phyloP scores from a whole-genome alignment of 768 basidiomycete species.

The Sporobolomyces roseus region DNA sequence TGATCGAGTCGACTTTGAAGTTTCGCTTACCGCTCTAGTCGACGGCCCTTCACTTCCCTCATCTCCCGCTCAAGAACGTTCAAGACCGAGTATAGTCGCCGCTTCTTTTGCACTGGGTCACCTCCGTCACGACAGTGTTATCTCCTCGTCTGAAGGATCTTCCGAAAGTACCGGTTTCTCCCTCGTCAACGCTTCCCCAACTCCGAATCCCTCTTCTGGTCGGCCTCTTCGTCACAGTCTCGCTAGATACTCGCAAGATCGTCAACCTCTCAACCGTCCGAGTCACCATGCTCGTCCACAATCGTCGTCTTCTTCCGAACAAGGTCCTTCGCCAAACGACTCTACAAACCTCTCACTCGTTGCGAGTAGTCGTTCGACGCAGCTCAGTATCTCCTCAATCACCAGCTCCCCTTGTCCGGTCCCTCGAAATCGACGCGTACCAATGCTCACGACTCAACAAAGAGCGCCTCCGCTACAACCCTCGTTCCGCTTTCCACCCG shows the following conservation, averaged over 20 bases:
- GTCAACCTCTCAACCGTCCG: background rate
- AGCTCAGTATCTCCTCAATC: constrained; percentile 31
- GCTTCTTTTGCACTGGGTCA: background rate
- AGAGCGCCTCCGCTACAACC: constrained; percentile 2
- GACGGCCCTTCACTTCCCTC: constrained; percentile 10
- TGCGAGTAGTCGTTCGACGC: constrained; percentile 20
- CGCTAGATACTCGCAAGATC: constrained; percentile 36
- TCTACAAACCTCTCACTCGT: constrained; percentile 12
- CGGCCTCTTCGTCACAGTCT: constrained; percentile 16
- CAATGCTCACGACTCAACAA: constrained; percentile 25
- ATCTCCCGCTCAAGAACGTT: background rate
- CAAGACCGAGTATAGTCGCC: background rate
- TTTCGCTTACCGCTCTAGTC: constrained; percentile 32
- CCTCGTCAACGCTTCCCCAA: constrained; percentile 14
- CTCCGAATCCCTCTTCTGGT: background rate
- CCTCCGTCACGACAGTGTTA: constrained; percentile 11
- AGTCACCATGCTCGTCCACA: constrained; percentile 12
- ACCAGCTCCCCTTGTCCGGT: constrained; percentile 33
- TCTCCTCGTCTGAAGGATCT: constrained; percentile 29
- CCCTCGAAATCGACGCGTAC: constrained; percentile 11
- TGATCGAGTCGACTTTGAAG: constrained; percentile 8
- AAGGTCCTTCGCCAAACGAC: background rate
- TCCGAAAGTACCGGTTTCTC: constrained; percentile 21
- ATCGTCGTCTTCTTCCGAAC: constrained; percentile 3
- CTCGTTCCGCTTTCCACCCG: constrained; percentile 28